phyloP scores from a whole-genome alignment of 208 protist species.

The Leptomonas pyrrhocoris region DNA sequence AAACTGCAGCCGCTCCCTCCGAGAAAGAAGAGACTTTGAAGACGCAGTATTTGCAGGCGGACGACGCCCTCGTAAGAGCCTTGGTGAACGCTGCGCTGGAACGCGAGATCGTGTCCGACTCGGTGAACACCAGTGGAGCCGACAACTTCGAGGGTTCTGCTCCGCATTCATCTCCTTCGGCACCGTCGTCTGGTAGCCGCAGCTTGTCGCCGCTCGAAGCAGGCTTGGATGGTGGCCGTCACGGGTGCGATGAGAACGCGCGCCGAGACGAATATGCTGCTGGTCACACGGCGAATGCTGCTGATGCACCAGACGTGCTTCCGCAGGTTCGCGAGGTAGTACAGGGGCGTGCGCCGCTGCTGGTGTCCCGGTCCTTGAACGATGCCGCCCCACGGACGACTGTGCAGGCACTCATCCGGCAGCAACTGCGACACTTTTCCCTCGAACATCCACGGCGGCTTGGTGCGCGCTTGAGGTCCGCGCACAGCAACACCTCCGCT shows the following conservation, averaged over 20 bases:
- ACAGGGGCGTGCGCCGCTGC: no score
- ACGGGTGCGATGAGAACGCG: neutral
- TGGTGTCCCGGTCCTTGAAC: no score
- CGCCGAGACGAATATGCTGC: neutral
- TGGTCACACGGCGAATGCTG: neutral
- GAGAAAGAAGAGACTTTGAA: neutral
- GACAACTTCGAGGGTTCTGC: neutral
- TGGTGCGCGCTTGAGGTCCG: neutral
- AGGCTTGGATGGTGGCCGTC: neutral
- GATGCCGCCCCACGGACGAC: no score
- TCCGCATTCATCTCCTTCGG: neutral
- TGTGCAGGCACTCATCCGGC: neutral
- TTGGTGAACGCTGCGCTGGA: conserved; percentile 8
- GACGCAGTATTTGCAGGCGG: conserved; percentile 2
- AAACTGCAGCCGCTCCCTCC: neutral
- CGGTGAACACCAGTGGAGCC: neutral
- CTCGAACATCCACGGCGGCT: neutral
- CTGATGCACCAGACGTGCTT: neutral
- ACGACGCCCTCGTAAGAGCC: conserved; percentile 14
- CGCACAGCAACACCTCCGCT: neutral
- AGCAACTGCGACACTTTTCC: conserved; percentile 6
- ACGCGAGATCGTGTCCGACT: neutral
- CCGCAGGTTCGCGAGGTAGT: neutral
- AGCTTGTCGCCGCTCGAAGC: neutral
- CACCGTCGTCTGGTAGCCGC: neutral